These are phyloP conservation scores for Asterella californica DNA, from an alignment of 225 moss, liverwort and hornwort genomes.

Conservation along the genomic window DNA sequence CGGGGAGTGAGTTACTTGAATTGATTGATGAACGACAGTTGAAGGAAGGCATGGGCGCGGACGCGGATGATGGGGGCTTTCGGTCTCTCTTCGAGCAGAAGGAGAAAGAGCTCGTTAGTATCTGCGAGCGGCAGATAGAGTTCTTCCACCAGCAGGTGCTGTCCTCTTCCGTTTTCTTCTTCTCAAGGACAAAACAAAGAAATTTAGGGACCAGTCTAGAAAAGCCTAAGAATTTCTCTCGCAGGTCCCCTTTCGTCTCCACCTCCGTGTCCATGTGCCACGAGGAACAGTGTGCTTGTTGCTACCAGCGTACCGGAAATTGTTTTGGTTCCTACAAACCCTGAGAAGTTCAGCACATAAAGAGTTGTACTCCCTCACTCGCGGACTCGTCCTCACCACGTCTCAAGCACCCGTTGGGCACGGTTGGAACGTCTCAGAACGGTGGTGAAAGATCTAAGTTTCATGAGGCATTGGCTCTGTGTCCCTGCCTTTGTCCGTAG, in stretches of 20 bases:
- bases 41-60: slow-evolving; percentile 19
- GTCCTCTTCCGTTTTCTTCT: too few species aligned
- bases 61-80: slow-evolving; percentile 22
- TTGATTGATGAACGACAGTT: not conserved
- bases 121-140: slow-evolving; percentile 38
- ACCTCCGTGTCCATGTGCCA: not conserved
- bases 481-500: too few species aligned
- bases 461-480: not conserved
- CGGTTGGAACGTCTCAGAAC: too few species aligned
- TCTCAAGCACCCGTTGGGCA: too few species aligned
- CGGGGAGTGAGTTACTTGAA: too few species aligned
- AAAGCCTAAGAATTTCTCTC: not conserved
- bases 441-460: too few species aligned
- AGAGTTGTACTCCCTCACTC: too few species aligned
- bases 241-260: too few species aligned
- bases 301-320: too few species aligned
- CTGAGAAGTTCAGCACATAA: too few species aligned
- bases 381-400: too few species aligned
- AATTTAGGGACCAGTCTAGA: not conserved
- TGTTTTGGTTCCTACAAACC: too few species aligned
- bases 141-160: slow-evolving; percentile 37
- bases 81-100: slow-evolving; percentile 35
- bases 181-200: not conserved
- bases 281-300: not conserved
- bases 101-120: slow-evolving; percentile 34